Evolutionary conservation across 352 stramenopile species (phyloP).

Genomic region (Phytophthora fragariae): DNA sequence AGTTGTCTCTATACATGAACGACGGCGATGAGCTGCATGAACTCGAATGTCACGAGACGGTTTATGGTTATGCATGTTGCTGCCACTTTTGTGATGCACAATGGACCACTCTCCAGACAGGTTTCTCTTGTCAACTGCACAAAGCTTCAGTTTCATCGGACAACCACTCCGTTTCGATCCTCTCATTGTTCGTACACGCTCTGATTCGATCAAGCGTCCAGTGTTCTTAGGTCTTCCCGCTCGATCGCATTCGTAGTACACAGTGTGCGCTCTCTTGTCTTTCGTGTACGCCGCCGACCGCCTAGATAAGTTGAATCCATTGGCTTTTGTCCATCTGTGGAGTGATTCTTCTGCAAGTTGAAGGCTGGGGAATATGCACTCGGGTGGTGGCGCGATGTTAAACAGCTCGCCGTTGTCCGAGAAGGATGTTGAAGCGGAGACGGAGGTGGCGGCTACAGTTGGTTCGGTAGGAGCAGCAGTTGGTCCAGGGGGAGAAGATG

Average conservation of each 20-base stretch:
- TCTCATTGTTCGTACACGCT: neutral
- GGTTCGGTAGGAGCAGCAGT: too few relatives aligned
- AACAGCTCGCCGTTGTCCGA: neutral
- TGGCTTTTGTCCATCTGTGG: neutral
- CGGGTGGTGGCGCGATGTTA: neutral
- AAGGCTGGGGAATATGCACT: neutral
- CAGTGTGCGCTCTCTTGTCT: too few relatives aligned
- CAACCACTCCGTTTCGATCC: neutral
- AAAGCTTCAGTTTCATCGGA: neutral
- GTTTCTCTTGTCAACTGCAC: neutral
- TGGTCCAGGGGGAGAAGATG: too few relatives aligned
- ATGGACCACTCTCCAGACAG: neutral
- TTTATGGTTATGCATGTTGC: constrained; percentile 1
- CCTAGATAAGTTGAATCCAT: neutral
- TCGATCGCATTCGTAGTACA: too few relatives aligned
- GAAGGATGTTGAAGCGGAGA: too few relatives aligned
- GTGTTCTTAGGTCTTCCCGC: too few relatives aligned
- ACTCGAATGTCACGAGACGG: neutral
- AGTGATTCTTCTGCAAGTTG: neutral
- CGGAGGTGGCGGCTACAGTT: too few relatives aligned
- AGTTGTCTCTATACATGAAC: neutral
- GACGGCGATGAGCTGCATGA: neutral
- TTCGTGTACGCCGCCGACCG: too few relatives aligned
- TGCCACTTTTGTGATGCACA: constrained; percentile 2
- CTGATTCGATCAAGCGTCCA: neutral